A percentile compares a stretch with the other conserved stretches of the same genome.
phyloP scores from a whole-genome alignment of 345 rosid species.

The Psidium friedrichsthalianum region DNA sequence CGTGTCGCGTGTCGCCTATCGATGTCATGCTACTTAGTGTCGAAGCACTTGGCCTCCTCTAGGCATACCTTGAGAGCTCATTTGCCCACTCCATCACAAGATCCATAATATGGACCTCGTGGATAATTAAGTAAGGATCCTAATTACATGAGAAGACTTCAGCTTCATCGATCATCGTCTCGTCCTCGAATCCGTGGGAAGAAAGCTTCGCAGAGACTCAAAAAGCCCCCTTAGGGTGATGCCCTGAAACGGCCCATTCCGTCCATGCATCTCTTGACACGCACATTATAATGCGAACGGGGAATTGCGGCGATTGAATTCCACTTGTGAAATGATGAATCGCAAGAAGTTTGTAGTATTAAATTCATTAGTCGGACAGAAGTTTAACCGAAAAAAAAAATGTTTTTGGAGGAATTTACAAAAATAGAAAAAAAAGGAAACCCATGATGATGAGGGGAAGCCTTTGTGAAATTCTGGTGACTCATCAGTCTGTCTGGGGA shows the following conservation, averaged over 20 bases:
- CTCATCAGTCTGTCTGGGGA: no score
- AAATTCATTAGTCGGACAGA: no score
- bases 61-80: constrained; percentile 3
- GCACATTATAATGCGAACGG: not conserved
- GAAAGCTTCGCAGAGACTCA: not conserved
- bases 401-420: no score
- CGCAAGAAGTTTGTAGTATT: no score
- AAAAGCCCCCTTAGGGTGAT: not conserved
- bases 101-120: no score
- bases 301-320: not conserved
- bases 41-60: constrained; percentile 2
- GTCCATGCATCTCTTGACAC: not conserved
- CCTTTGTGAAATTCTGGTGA: no score
- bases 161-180: not conserved
- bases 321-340: no score
- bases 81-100: not conserved
- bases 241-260: not conserved
- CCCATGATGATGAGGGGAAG: no score
- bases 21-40: not conserved
- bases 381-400: no score
- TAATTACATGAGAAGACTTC: not conserved
- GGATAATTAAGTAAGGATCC: no score
- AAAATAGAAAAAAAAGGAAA: no score
- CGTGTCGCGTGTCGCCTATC: no score
- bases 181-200: not conserved